A percentile compares a stretch with the other conserved stretches of the same genome.
Conservation (phyloP, 1,139 yeast genomes). For the Ashbya aceris region DNA sequence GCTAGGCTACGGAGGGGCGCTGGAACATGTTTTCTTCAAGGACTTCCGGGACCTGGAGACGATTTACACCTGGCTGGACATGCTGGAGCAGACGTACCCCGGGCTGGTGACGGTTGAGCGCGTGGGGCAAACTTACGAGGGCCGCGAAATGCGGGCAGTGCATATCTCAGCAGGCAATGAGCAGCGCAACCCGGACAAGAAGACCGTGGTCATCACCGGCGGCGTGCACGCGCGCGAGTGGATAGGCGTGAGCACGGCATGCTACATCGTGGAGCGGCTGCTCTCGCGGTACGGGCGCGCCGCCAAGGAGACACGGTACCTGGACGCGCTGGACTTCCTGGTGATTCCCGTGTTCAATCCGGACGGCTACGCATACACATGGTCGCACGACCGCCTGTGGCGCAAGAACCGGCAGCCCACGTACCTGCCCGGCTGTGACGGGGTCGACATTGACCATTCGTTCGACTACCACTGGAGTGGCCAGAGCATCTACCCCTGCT, state of each 20-base stretch:
- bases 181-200: conserved; percentile 42
- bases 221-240: conserved; percentile 91
- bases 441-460: conserved; percentile 82
- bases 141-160: conserved; percentile 57
- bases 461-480: conserved; percentile 66
- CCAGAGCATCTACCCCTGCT: conserved; percentile 60
- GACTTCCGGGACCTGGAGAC: conserved; percentile 62
- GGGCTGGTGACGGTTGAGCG: conserved; percentile 48
- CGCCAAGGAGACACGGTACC: conserved; percentile 32
- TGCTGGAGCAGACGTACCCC: conserved; percentile 50
- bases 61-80: conserved; percentile 62
- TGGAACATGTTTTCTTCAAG: conserved; percentile 45
- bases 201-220: conserved; percentile 69
- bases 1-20: neutral
- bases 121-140: conserved; percentile 69
- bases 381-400: conserved; percentile 80
- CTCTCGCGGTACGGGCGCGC: conserved; percentile 41
- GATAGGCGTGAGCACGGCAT: conserved; percentile 66
- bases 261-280: conserved; percentile 51
- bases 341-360: conserved; percentile 82
- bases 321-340: conserved; percentile 53
- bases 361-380: conserved; percentile 80
- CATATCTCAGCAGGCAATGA: conserved; percentile 43
- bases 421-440: conserved; percentile 55
- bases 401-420: conserved; percentile 80